Evolutionary conservation across 139 green algal species (phyloP).

Genomic region (Coelastrella sp.): DNA sequence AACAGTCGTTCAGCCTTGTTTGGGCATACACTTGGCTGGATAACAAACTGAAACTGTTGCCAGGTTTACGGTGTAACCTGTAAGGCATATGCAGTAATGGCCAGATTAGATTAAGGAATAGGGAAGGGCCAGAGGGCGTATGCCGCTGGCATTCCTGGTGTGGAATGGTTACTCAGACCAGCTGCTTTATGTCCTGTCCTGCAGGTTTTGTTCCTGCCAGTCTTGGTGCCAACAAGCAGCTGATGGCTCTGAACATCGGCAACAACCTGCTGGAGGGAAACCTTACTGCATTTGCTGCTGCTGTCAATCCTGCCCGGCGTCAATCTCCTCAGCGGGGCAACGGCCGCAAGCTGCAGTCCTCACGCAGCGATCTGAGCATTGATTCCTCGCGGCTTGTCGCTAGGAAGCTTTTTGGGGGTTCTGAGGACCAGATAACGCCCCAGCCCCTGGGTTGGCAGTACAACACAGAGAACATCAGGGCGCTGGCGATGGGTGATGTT

Average conservation of each 20-base stretch:
- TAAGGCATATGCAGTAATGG: too few relatives aligned
- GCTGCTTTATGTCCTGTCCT: neutral
- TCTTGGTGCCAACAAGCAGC: conserved; percentile 20
- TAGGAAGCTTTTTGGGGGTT: conserved; percentile 19
- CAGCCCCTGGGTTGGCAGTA: conserved; percentile 12
- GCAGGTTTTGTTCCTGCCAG: conserved; percentile 39
- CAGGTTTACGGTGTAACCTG: too few relatives aligned
- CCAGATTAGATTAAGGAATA: too few relatives aligned
- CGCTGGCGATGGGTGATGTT: neutral
- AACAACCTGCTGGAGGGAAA: conserved; percentile 7
- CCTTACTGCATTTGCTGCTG: neutral
- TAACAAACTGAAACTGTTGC: too few relatives aligned
- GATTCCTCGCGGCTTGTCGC: neutral
- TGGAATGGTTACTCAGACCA: neutral
- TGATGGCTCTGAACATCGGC: neutral
- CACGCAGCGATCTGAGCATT: too few relatives aligned
- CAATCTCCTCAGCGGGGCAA: neutral
- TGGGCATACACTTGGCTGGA: too few relatives aligned
- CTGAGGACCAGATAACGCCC: neutral
- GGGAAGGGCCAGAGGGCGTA: neutral
- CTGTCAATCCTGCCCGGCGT: neutral
- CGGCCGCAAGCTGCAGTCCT: conserved; percentile 7
- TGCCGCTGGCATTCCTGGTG: neutral
- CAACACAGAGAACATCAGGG: neutral
- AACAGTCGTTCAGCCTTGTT: neutral